These are phyloP conservation scores for Hysterangium stoloniferum DNA, from an alignment of 768 basidiomycete species.

Conservation along the genomic window DNA sequence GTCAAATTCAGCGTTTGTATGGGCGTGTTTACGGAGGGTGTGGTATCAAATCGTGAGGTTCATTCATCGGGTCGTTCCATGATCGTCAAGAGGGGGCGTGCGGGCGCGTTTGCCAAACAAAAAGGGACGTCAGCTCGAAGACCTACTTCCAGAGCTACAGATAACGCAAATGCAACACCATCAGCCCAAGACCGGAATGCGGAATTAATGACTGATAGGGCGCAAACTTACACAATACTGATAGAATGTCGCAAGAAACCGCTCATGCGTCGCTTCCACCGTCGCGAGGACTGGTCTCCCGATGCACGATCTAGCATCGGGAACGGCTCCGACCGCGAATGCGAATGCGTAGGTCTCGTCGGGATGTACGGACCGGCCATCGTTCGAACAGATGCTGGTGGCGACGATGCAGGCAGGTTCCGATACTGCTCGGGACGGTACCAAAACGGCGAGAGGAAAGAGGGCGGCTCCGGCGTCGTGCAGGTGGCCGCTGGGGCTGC, in stretches of 20 bases:
- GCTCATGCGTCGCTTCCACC: constrained; percentile 2
- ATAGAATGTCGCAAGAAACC: constrained; percentile 10
- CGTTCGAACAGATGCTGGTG: background rate
- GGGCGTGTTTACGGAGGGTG: too few species aligned
- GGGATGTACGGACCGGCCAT: background rate
- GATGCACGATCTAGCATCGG: background rate
- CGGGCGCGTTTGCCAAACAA: too few species aligned
- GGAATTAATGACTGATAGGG: too few species aligned
- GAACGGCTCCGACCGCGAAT: constrained; percentile 6
- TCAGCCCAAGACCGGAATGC: too few species aligned
- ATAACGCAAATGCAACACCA: too few species aligned
- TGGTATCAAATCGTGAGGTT: too few species aligned
- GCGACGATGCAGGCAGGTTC: constrained; percentile 1
- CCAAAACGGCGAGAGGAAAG: constrained; percentile 12
- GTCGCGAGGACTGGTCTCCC: background rate
- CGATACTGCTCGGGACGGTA: constrained; percentile 7
- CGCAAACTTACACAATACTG: constrained; percentile 9
- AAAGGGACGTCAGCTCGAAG: too few species aligned
- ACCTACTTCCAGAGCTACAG: too few species aligned
- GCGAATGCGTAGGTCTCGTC: background rate
- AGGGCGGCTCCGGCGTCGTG: constrained; percentile 7
- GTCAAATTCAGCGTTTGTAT: too few species aligned
- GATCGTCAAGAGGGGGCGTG: too few species aligned
- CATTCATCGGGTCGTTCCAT: too few species aligned
- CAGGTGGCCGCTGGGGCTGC: background rate